A percentile compares a stretch with the other conserved stretches of the same genome.
These are phyloP conservation scores for Plectosphaerella plurivora DNA, from an alignment of 2,329 filamentous ascomycete genomes.

Conservation along the genomic window DNA sequence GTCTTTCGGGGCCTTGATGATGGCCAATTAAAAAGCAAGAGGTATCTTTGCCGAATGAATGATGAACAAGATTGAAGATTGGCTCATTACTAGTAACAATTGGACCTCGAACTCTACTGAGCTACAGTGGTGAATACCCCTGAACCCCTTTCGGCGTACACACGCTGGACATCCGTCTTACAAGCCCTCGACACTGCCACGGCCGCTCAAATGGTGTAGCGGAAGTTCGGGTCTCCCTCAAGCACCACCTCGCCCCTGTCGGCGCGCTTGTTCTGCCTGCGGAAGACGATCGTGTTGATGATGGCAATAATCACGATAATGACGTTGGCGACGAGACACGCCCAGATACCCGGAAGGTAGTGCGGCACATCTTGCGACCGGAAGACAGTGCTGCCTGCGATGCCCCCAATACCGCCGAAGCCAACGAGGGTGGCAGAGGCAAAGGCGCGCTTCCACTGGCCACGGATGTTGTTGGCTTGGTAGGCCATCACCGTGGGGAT, in stretches of 20 bases:
- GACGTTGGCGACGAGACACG: conserved; percentile 5
- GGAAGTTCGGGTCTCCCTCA: conserved; percentile 1
- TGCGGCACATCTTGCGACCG: conserved; percentile 8
- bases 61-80: too few species aligned
- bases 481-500: conserved; percentile 9
- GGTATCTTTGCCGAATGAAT: too few species aligned
- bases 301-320: conserved; percentile 3
- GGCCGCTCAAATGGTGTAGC: background rate
- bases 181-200: too few species aligned
- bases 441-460: conserved; percentile 12
- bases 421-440: conserved; percentile 9
- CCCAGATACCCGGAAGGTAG: conserved; percentile 5
- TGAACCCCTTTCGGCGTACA: too few species aligned
- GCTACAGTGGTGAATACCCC: too few species aligned
- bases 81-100: too few species aligned
- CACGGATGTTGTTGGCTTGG: conserved; percentile 12
- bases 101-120: too few species aligned
- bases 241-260: conserved; percentile 5
- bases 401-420: conserved; percentile 10
- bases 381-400: conserved; percentile 12
- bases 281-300: conserved; percentile 2
- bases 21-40: too few species aligned
- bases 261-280: conserved; percentile 5
- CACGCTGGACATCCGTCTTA: too few species aligned
- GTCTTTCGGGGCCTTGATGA: too few species aligned